Evolutionary conservation across 495 filamentous ascomycete genomes (phyloP), one percentile per base, ranked within the genome.

Genomic region (Achaetomiella virescens): DNA sequence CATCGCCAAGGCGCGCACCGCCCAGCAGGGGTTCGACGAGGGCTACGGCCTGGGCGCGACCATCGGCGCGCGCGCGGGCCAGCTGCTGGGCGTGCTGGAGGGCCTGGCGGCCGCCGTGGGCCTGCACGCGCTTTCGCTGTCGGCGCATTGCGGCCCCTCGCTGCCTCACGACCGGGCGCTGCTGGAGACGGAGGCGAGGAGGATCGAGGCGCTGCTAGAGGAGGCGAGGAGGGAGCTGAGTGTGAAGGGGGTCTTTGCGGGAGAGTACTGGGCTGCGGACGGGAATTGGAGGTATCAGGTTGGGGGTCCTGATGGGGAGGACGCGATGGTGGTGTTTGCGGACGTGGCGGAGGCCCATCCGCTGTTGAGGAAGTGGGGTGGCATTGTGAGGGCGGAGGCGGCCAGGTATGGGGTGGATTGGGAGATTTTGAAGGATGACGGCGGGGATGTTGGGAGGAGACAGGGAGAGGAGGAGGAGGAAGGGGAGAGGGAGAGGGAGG

Each of bases 21-120:
- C 95, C 12, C 92, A 97, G 65, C 68, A 70, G 17, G 92, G 93
- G 7, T 97, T 97, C 65, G 93, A 97, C 66, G 86, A 90, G 52
- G 91, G 90, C 0, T 97, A 87, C 57, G 68, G 77, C 1, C 75
- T 96, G 2, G 93, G 92, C 31, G 90, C 89, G 3, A 78, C 82
- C 24, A 69, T 96, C 27, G 92, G 92, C 2, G 72, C 86, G 61
- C 75, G 78, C 0, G 85, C 82, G 0, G 91, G 91, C 0, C 81
- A 78, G 29, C 64, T 90, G 15, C 66, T 93, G 5, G 90, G 90
- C 0, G 71, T 85, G 8, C 57, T 95, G 18, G 86, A 92, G 64
- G 88, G 86, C 0, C 52, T 92, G 17, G 60, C 50, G 3, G 59
- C 49, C 1, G 59, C 59, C 1, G 46, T 54, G 2, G 59, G 59